Evolutionary conservation across 768 basidiomycete genomes (phyloP).

Genomic region (Exsudoporus frostii): DNA sequence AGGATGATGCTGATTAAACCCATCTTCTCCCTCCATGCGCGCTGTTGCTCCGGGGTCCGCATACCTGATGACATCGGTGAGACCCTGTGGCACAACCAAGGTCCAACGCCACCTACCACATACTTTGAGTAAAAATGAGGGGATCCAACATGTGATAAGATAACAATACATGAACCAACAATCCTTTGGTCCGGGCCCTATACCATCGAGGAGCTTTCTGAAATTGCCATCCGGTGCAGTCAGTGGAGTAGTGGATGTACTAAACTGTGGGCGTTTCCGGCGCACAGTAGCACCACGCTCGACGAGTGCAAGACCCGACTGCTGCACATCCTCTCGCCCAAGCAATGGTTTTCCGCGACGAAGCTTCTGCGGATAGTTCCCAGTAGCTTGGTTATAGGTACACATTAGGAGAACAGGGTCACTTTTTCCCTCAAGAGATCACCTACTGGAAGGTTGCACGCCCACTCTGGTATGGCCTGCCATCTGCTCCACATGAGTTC

Average conservation of each 20-base stretch:
- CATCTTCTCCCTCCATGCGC: slow-evolving; percentile 99
- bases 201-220: slow-evolving; percentile 61
- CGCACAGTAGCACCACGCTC: slow-evolving; percentile 80
- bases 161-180: slow-evolving; percentile 96
- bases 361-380: slow-evolving; percentile 66
- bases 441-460: slow-evolving; percentile 80
- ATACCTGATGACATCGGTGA: slow-evolving; percentile 54
- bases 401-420: background rate
- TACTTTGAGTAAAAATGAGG: slow-evolving; percentile 65
- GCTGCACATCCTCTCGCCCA: slow-evolving; percentile 84
- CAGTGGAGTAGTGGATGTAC: slow-evolving; percentile 38
- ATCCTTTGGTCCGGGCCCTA: slow-evolving; percentile 84
- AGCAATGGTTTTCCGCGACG: slow-evolving; percentile 89
- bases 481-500: slow-evolving; percentile 79
- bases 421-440: background rate
- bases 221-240: slow-evolving; percentile 37
- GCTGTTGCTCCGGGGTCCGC: slow-evolving; percentile 85
- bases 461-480: slow-evolving; percentile 70
- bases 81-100: background rate
- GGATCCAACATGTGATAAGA: slow-evolving; percentile 80
- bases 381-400: slow-evolving; percentile 52
- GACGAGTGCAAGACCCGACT: slow-evolving; percentile 91
- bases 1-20: slow-evolving; percentile 82
- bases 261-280: slow-evolving; percentile 54
- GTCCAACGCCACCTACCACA: slow-evolving; percentile 59